A percentile compares a stretch with the other conserved stretches of the same genome.
phyloP scores from a whole-genome alignment of 768 basidiomycete genomes.

The Tulasnella calospora region DNA sequence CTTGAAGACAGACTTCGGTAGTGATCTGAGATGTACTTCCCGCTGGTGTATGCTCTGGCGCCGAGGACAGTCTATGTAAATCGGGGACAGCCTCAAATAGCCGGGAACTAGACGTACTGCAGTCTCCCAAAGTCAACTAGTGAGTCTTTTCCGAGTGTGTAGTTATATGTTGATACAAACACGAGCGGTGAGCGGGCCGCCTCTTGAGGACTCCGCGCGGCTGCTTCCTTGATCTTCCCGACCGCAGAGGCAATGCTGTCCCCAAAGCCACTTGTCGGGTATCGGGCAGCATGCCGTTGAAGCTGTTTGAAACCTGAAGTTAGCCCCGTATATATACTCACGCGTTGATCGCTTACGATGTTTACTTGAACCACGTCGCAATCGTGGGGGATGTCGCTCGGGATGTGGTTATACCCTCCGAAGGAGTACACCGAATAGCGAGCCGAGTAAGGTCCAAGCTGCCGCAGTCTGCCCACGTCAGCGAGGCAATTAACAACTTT shows the following conservation, averaged over 20 bases:
- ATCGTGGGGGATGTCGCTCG: not conserved
- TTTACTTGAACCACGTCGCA: conserved; percentile 19
- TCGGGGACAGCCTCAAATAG: not conserved
- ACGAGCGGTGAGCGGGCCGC: not conserved
- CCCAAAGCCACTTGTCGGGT: not conserved
- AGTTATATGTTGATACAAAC: not conserved
- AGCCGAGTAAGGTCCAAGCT: conserved; percentile 14
- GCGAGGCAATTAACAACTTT: not conserved
- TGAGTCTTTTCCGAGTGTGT: not conserved
- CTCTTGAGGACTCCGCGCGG: not conserved
- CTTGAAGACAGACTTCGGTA: not conserved
- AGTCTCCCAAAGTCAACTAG: conserved; percentile 16
- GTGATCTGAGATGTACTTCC: not conserved
- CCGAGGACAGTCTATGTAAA: too few relatives aligned
- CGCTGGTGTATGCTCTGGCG: conserved; percentile 4
- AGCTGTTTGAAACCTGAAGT: not conserved
- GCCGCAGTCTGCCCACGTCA: not conserved
- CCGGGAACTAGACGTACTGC: not conserved
- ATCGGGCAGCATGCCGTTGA: conserved; percentile 19
- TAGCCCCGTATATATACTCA: not conserved
- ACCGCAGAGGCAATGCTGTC: not conserved
- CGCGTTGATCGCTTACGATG: not conserved
- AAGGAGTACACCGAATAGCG: conserved; percentile 8
- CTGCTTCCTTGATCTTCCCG: not conserved
- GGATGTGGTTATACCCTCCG: not conserved